Conservation (phyloP, 805 yeast species). For the Candida coquimbonensis region DNA sequence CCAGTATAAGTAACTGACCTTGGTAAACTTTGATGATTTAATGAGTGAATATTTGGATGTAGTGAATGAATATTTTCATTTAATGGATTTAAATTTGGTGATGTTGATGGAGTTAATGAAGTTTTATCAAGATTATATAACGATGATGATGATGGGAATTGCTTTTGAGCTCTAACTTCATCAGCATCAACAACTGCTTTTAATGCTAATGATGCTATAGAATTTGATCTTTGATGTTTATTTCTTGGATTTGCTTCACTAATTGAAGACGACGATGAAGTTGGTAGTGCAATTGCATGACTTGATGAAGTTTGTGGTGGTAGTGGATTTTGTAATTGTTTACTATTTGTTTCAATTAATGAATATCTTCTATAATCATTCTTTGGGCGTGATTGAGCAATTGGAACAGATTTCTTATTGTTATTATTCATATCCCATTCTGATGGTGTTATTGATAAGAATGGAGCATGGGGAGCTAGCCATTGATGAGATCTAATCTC, state of each 20-base stretch:
- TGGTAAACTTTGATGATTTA: constrained; percentile 18
- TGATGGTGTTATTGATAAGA: constrained; percentile 74
- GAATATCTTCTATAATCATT: constrained; percentile 32
- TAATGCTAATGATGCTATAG: constrained; percentile 55
- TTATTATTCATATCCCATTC: constrained; percentile 70
- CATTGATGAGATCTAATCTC: constrained; percentile 80
- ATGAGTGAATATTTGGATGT: neutral
- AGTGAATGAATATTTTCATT: neutral
- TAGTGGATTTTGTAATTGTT: constrained; percentile 42
- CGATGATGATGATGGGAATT: constrained; percentile 14
- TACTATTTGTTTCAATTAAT: constrained; percentile 35
- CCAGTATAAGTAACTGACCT: constrained; percentile 32
- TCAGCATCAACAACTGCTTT: constrained; percentile 72
- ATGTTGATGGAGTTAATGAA: constrained; percentile 4
- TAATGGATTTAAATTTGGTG: neutral
- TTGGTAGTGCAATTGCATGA: constrained; percentile 45
- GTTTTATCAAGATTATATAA: constrained; percentile 16
- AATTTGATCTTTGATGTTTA: constrained; percentile 32
- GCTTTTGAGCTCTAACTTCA: constrained; percentile 22
- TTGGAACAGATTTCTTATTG: neutral
- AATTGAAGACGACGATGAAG: constrained; percentile 28
- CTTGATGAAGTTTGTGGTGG: constrained; percentile 67
- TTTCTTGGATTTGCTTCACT: constrained; percentile 12
- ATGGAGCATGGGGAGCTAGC: constrained; percentile 78
- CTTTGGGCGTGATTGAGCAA: constrained; percentile 4